Evolutionary conservation across 1,284 basidiomycete species (phyloP), one percentile per base, ranked within the genome.

Genomic region (Leucocoprinus gongylophorus): DNA sequence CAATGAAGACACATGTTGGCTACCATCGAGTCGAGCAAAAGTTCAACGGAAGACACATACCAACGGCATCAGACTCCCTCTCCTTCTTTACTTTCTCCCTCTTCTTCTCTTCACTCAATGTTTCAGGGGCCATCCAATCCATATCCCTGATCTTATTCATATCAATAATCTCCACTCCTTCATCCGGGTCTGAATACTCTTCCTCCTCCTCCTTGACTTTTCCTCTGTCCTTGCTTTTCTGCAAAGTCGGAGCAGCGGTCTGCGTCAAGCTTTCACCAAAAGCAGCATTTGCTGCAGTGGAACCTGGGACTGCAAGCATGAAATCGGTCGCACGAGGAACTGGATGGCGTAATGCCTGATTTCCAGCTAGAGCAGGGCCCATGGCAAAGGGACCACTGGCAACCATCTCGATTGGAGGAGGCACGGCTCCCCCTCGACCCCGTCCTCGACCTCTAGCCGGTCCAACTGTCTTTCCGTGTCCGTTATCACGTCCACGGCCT

Each of bases 71-170:
- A 6, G 61, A 50, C 8, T 53, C 33, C 41, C 76, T 74, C 58
- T 79, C 75, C 21, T 70, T 73, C 62, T 78, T 78, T 33, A 72
- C 63, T 47, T 76, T 78, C 48, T 68, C 76, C 15, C 30, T 9
- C 55, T 68, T 71, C 57, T 65, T 62, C n/a, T 69, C 68, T 72
- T 59, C 81, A 58, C 78, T 83, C 53, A 95, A 64, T 53, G 79
- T 83, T 59, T 93, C 91, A 0, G 92, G 92, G 2, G 92, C 92
- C 76, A 89, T 89, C 77, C 87, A 93, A 64, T 92, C 89, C 75
- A 95, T 81, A 53, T 79, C 72, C 41, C 79, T 73, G 12, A 97
- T 85, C 52, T 85, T 76, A 51, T 88, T 85, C 74, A 97, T 91
- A 62, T 95, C 92, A 47, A 97, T 75, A 50, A 92, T 88, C 63